Conservation (phyloP, 345 rosid genomes). For the Moringa oleifera region DNA sequence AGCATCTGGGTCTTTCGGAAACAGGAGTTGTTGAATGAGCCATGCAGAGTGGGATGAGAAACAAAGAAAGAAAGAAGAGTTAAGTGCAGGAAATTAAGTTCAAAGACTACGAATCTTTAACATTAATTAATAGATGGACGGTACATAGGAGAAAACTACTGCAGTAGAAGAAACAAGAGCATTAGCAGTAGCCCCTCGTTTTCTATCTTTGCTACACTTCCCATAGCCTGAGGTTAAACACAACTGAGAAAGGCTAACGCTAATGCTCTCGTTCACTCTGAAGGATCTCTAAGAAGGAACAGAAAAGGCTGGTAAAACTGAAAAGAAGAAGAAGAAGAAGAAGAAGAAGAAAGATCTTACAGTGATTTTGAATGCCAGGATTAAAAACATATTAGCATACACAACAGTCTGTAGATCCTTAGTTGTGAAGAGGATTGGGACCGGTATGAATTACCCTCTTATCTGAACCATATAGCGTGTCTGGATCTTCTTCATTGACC, state of each 20-base stretch:
- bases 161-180: conserved; percentile 50
- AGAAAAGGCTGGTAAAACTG: conserved; percentile 9
- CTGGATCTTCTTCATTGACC: conserved; percentile 33
- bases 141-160: conserved; percentile 23
- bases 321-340: conserved; percentile 14
- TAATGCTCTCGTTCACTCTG: conserved; percentile 39
- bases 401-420: conserved; percentile 15
- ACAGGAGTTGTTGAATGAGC: too few relatives aligned
- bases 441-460: conserved; percentile 86
- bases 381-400: conserved; percentile 15
- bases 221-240: conserved; percentile 24
- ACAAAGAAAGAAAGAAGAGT: too few relatives aligned
- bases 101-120: conserved; percentile 18
- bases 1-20: too few relatives aligned
- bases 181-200: conserved; percentile 50
- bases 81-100: conserved; percentile 21
- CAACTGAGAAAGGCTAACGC: conserved; percentile 39
- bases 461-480: conserved; percentile 48
- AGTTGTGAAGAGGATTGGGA: conserved; percentile 96
- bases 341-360: conserved; percentile 9
- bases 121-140: conserved; percentile 9
- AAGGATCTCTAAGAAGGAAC: conserved; percentile 18
- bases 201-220: too few relatives aligned
- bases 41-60: too few relatives aligned
- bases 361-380: conserved; percentile 3